These are phyloP conservation scores for Mycena floridula DNA, from an alignment of 768 basidiomycete genomes.

Conservation along the genomic window DNA sequence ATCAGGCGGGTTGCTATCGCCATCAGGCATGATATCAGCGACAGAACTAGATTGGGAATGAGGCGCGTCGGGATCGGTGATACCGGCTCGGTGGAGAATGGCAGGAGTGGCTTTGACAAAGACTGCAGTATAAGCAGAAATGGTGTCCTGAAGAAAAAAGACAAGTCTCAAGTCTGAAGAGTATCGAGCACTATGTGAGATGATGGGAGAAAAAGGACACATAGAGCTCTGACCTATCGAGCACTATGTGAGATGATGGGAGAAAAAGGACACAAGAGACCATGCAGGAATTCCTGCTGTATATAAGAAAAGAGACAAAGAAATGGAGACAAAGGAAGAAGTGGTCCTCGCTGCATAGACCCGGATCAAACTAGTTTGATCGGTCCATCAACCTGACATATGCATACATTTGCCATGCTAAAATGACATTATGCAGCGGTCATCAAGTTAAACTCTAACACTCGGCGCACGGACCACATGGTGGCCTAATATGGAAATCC, in stretches of 20 bases:
- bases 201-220: conserved; percentile 3
- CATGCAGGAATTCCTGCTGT: no score
- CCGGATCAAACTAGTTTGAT: no score
- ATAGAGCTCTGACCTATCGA: background rate
- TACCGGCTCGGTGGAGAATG: background rate
- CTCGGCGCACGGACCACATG: no score
- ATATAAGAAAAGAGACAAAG: no score
- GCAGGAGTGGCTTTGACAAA: background rate
- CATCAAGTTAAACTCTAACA: no score
- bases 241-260: background rate
- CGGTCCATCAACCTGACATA: no score
- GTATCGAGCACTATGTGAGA: conserved; percentile 5
- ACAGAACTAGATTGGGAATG: background rate
- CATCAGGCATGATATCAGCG: background rate
- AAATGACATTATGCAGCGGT: no score
- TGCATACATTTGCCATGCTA: no score
- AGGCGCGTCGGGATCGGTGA: background rate
- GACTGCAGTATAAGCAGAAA: background rate
- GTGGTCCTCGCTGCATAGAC: no score
- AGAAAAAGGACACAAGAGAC: background rate
- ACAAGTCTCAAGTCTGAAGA: background rate
- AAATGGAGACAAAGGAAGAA: no score
- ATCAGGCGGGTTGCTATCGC: background rate
- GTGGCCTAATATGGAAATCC: no score
- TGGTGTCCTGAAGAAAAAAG: conserved; percentile 6